Evolutionary conservation across 768 basidiomycete species (phyloP).

Genomic region (Mycena galopus): DNA sequence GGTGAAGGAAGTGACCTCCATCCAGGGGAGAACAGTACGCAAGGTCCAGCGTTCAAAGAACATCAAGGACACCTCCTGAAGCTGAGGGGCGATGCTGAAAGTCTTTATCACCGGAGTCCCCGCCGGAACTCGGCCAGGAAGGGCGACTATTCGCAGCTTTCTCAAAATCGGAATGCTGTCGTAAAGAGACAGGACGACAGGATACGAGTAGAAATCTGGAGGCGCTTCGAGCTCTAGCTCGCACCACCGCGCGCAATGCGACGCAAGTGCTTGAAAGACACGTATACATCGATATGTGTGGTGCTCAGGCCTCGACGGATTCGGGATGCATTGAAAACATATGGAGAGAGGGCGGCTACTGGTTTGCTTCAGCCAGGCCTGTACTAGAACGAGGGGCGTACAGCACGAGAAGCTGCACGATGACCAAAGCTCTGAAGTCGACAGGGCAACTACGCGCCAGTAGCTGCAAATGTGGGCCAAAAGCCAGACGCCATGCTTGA

Average conservation of each 20-base stretch:
- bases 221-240: not conserved
- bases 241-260: not conserved
- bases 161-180: not conserved
- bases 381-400: not conserved
- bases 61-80: not conserved
- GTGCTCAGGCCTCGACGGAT: too few relatives aligned
- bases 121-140: not conserved
- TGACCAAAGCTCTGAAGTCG: constrained; percentile 8
- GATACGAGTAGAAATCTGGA: not conserved
- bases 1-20: not conserved
- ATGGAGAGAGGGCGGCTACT: not conserved
- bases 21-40: not conserved
- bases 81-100: not conserved
- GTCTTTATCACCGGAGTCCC: not conserved
- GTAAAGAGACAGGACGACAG: not conserved
- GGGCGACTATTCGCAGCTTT: not conserved
- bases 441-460: constrained; percentile 11
- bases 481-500: not conserved
- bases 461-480: constrained; percentile 24
- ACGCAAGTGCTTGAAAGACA: not conserved
- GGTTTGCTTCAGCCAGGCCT: not conserved
- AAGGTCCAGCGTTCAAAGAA: not conserved
- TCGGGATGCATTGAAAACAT: not conserved
- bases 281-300: not conserved
- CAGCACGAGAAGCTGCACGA: not conserved